Conservation (phyloP, 202 grass and related monocot species). For the Panicum virgatum region DNA sequence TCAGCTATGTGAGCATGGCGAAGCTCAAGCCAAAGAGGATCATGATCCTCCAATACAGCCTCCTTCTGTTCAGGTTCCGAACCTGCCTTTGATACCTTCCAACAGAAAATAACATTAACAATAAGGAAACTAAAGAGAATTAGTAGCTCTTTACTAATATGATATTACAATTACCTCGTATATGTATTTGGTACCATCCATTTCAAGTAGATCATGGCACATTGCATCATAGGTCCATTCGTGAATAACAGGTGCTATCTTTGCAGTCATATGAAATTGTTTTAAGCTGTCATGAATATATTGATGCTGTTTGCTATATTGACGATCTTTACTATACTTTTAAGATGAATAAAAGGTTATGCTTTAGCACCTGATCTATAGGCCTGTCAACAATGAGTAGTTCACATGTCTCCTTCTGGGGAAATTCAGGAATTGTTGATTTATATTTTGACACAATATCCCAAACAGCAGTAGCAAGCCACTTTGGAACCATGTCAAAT, state of each 20-base stretch:
- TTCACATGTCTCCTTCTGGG: conserved; percentile 93
- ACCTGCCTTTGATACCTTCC: conserved; percentile 66
- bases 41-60: conserved; percentile 85
- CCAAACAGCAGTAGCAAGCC: conserved; percentile 80
- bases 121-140: conserved; percentile 25
- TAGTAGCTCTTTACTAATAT: conserved; percentile 13
- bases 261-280: conserved; percentile 48
- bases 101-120: conserved; percentile 36
- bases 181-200: conserved; percentile 92
- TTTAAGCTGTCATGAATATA: conserved; percentile 36
- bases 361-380: conserved; percentile 77
- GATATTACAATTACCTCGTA: conserved; percentile 62
- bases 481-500: conserved; percentile 79
- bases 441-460: conserved; percentile 82
- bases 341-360: conserved; percentile 38
- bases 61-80: conserved; percentile 80
- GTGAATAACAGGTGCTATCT: conserved; percentile 97
- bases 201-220: conserved; percentile 90
- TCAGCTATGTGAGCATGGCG: conserved; percentile 93
- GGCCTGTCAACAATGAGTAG: conserved; percentile 85
- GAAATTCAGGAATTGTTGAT: conserved; percentile 85
- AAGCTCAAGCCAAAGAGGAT: conserved; percentile 90
- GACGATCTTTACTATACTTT: conserved; percentile 8
- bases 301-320: conserved; percentile 18
- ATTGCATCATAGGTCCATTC: conserved; percentile 99